Base-by-base conservation (phyloP, 2,329 filamentous ascomycete genomes). In the Aotearoamyces nothofagi region DNA sequence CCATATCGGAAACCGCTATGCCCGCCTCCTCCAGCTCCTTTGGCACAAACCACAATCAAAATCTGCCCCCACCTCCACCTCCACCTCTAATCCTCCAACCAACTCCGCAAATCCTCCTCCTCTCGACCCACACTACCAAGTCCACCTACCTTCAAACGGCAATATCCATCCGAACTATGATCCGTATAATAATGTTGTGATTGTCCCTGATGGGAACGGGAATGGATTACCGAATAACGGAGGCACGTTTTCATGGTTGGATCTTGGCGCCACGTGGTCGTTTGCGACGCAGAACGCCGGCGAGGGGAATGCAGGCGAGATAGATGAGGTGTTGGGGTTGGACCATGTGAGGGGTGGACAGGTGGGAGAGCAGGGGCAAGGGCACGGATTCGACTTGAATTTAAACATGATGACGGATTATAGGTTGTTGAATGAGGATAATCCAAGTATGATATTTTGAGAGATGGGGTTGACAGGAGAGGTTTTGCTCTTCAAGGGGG, bases 1-100 rank as follows among this genome's bases (percentile, higher is more conserved):
- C 29, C 66, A 71, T 37, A 61, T 72, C 6, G 69, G 68, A 1
- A 62, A 67, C 12, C 59, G 69, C 7, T 75, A 74, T 38, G 66
- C 69, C 4, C 56, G 63, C 17, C 61, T 72, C 1, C 53, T 75
- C 1, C 63, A 69, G 14, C 54, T 72, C 9, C 46, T 75, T 2
- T 74, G 69, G 69, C 55, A 63, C 20, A 58, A 30, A 20, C 17
- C 17, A 17, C 17, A 15, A 15, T 22, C 22, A 17, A 27, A 29
- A 35, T 35, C 51, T 30, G 22, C 45, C 39, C n/a, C n/a, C n/a
- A n/a, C n/a, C n/a, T n/a, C n/a, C n/a, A n/a, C n/a, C n/a, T n/a
- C n/a, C n/a, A n/a, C n/a, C n/a, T n/a, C n/a, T n/a, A n/a, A n/a
- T n/a, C 19, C 45, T 19, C 8, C 27, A 22, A 29, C 19, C 7